A percentile compares a stretch with the other conserved stretches of the same genome.
Conservation (phyloP, 2,329 filamentous ascomycete species). For the Aspergillus viridinutans region DNA sequence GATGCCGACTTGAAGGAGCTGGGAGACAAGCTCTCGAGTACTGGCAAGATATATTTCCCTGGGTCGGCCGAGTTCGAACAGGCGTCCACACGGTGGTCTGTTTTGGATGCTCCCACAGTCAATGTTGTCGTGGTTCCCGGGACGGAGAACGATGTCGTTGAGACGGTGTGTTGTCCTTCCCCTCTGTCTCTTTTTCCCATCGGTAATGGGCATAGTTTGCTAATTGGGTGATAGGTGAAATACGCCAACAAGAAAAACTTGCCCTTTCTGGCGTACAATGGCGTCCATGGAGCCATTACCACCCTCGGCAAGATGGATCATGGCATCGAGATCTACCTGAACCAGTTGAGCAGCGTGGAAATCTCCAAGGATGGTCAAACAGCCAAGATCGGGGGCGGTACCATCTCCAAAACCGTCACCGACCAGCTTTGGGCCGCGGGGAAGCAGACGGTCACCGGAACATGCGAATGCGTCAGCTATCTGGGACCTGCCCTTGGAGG, state of each 20-base stretch:
- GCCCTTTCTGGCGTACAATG: constrained; percentile 53
- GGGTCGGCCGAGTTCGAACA: constrained; percentile 38
- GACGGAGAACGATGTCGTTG: constrained; percentile 47
- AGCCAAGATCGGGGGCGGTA: constrained; percentile 49
- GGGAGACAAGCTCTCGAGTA: constrained; percentile 29
- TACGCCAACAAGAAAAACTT: constrained; percentile 46
- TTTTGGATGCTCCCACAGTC: constrained; percentile 39
- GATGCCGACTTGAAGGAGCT: constrained; percentile 16
- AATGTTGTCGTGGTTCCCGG: constrained; percentile 47
- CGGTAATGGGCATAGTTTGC: background rate
- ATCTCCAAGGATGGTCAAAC: constrained; percentile 43
- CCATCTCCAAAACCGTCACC: constrained; percentile 44
- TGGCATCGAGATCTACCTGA: constrained; percentile 50
- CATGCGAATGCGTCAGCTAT: constrained; percentile 50
- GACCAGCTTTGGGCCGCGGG: constrained; percentile 48
- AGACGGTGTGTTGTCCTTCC: constrained; percentile 38
- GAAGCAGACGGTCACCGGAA: constrained; percentile 51
- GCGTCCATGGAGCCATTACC: constrained; percentile 50
- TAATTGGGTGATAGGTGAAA: constrained; percentile 34
- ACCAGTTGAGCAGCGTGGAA: constrained; percentile 37
- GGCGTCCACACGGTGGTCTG: constrained; percentile 46
- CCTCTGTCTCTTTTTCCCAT: background rate
- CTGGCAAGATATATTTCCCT: constrained; percentile 42
- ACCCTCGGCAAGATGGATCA: constrained; percentile 47
- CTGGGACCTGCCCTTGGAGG: constrained; percentile 54